These are phyloP conservation scores for Lagenaria siceraria DNA, from an alignment of 306 rosid species.

Conservation along the genomic window DNA sequence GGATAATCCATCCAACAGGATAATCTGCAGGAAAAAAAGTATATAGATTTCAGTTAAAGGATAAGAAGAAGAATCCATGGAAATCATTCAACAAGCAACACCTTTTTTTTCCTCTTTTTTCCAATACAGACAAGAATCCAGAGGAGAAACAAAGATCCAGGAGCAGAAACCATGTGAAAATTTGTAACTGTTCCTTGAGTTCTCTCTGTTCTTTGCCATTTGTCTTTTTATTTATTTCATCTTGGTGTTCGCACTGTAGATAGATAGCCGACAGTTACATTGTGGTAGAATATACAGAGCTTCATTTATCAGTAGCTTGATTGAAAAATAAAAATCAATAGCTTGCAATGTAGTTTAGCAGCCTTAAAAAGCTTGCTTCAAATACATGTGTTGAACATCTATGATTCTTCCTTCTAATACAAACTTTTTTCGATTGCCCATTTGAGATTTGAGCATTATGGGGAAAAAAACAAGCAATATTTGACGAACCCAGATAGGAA, in stretches of 20 bases:
- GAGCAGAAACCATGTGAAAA: slow-evolving; percentile 7
- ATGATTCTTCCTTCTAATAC: not conserved
- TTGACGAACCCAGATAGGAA: not conserved
- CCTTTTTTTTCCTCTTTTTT: not conserved
- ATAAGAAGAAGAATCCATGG: not conserved
- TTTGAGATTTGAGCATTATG: not conserved
- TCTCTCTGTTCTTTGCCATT: not conserved
- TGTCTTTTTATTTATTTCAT: not conserved
- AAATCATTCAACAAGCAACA: not conserved
- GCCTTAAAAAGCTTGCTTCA: not conserved
- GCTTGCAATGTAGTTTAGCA: not conserved
- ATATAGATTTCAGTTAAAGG: not conserved
- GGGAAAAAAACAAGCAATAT: not conserved
- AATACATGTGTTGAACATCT: not conserved
- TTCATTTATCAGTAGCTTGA: not conserved
- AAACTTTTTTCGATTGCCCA: not conserved
- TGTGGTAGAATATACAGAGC: not conserved
- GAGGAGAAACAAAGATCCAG: not conserved
- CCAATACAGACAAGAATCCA: not conserved
- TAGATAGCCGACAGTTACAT: slow-evolving; percentile 2
- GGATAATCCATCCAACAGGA: not conserved
- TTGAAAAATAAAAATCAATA: not conserved
- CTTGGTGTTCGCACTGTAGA: not conserved
- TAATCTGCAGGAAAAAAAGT: not conserved
- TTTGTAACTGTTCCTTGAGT: slow-evolving; percentile 14